Evolutionary conservation across 768 basidiomycete species (phyloP).

Genomic region (Leucocoprinus sp.): DNA sequence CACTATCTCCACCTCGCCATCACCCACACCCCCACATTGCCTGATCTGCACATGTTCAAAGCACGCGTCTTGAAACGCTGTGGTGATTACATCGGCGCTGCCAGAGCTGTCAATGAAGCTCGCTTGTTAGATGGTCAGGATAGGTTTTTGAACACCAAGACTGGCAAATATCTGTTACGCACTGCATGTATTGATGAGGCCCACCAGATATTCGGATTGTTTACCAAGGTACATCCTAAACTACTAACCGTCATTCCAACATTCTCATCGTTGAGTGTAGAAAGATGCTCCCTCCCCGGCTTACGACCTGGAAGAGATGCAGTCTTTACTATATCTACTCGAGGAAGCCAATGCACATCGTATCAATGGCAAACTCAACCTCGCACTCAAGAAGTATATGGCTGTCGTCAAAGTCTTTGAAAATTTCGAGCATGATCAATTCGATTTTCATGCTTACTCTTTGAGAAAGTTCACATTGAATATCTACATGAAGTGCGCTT

Average conservation of each 20-base stretch:
- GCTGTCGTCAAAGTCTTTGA: slow-evolving; percentile 77
- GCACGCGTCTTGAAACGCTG: slow-evolving; percentile 82
- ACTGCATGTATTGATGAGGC: slow-evolving; percentile 79
- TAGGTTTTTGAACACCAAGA: slow-evolving; percentile 89
- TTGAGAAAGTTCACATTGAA: slow-evolving; percentile 82
- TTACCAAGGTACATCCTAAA: slow-evolving; percentile 66
- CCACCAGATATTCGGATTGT: slow-evolving; percentile 64
- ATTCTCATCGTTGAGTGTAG: slow-evolving; percentile 29
- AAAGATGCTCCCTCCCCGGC: slow-evolving; percentile 76
- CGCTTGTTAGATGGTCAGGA: slow-evolving; percentile 87
- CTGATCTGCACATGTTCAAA: slow-evolving; percentile 78
- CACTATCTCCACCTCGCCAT: slow-evolving; percentile 58
- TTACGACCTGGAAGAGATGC: slow-evolving; percentile 90
- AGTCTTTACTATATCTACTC: slow-evolving; percentile 77
- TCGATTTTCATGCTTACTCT: slow-evolving; percentile 95
- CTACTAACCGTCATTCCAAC: neutral
- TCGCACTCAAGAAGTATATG: slow-evolving; percentile 82
- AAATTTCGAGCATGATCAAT: slow-evolving; percentile 91
- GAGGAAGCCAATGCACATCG: slow-evolving; percentile 75
- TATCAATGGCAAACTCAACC: slow-evolving; percentile 53
- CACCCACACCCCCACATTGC: slow-evolving; percentile 85
- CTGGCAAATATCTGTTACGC: slow-evolving; percentile 82
- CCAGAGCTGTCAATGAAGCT: slow-evolving; percentile 71
- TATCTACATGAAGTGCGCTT: slow-evolving; percentile 73
- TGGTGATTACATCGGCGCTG: slow-evolving; percentile 73